Evolutionary conservation across 805 yeast genomes (phyloP), one percentile per base, ranked within the genome.

Genomic region (Lachancea meyersii): DNA sequence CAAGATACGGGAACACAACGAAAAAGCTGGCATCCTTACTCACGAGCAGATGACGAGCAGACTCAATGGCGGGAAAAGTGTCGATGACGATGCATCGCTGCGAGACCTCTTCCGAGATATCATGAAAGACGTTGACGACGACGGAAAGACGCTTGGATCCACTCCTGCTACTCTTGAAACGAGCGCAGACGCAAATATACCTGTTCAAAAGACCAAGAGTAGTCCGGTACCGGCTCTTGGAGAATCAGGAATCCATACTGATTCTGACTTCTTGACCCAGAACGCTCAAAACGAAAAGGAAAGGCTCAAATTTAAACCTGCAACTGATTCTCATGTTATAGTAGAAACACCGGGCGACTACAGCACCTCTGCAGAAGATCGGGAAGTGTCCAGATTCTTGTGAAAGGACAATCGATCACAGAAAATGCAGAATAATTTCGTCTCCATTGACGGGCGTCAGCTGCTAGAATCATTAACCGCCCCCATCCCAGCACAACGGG

Each of bases 331-430:
- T 8, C 72, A 69, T 45, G 45, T 65, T 4, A 60, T 69, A 11
- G 68, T 67, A 14, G 68, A 65, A 27, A 57, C 46, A 2, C 70
- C 73, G 2, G 73, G 73, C 13, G 71, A 67, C 13, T 55, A 65
- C 22, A 58, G 55, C 8, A 62, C 57, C 6, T 64, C 67, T 5
- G 72, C 72, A 2, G 61, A 59, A 39, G 64, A 58, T n/a, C 65
- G 65, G 5, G 56, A 56, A 33, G 58, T 69, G 1, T 49, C 60
- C 9, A 65, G 59, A 46, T 70, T 70, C 44, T 50, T 70, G 39
- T 70, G 14, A 28, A 14, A 20, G 14, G 16, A 16, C 13, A 7
- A 31, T 7, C 21, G 31, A n/a, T 11, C 16, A n/a, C 5, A 49
- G 56, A 28, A n/a, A 9, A 28, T 28, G 10, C 26, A 8, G 26